These are phyloP conservation scores for Limonomyces culmigenus DNA, from an alignment of 1,284 basidiomycete genomes.

Conservation along the genomic window DNA sequence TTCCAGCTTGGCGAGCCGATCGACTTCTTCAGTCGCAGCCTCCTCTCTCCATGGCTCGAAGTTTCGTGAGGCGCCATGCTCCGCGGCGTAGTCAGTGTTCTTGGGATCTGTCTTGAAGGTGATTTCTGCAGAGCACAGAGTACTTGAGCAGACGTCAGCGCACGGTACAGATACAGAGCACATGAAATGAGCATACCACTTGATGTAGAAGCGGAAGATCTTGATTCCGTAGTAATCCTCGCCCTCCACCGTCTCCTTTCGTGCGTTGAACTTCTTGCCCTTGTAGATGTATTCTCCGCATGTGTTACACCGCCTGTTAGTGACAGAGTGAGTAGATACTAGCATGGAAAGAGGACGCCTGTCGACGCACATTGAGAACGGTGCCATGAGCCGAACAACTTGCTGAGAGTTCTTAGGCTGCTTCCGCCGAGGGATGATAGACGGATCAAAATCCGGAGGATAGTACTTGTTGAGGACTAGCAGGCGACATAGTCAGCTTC, in stretches of 20 bases:
- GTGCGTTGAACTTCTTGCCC: slow-evolving; percentile 98
- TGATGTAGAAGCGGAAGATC: slow-evolving; percentile 78
- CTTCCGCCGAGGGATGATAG: slow-evolving; percentile 84
- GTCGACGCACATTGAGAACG: slow-evolving; percentile 86
- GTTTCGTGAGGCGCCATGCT: slow-evolving; percentile 88
- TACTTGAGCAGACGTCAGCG: slow-evolving; percentile 27
- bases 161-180: background rate
- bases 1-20: slow-evolving; percentile 61
- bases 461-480: slow-evolving; percentile 84
- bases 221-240: slow-evolving; percentile 99
- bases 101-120: slow-evolving; percentile 99
- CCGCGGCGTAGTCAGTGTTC: slow-evolving; percentile 86
- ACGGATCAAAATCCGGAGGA: slow-evolving; percentile 93
- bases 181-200: slow-evolving; percentile 39
- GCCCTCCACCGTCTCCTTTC: slow-evolving; percentile 93
- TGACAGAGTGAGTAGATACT: slow-evolving; percentile 4
- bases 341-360: slow-evolving; percentile 1
- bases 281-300: slow-evolving; percentile 98
- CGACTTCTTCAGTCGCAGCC: slow-evolving; percentile 53
- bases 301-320: slow-evolving; percentile 73
- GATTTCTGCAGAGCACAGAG: slow-evolving; percentile 91
- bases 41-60: slow-evolving; percentile 89
- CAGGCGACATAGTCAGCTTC: slow-evolving; percentile 2
- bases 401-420: slow-evolving; percentile 86
- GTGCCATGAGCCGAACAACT: slow-evolving; percentile 97